A percentile compares a stretch with the other conserved stretches of the same genome.
These are phyloP conservation scores for Thelephora ganbajun DNA, from an alignment of 768 basidiomycete species.

Conservation along the genomic window DNA sequence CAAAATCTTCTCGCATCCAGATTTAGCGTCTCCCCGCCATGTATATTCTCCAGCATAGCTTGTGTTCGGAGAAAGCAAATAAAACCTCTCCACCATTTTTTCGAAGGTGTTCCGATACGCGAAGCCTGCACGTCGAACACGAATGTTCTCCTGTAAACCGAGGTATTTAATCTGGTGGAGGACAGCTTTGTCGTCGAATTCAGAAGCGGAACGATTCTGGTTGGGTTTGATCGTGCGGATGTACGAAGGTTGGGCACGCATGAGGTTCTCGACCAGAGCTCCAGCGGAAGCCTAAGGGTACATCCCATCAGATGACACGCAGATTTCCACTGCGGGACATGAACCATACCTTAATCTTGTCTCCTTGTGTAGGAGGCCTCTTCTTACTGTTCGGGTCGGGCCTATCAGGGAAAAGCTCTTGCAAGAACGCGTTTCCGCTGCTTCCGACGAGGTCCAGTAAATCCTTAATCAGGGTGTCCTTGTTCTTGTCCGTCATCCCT, in stretches of 20 bases:
- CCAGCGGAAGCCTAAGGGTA: conserved; percentile 66
- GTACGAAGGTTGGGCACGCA: conserved; percentile 95
- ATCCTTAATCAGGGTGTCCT: conserved; percentile 92
- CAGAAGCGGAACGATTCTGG: conserved; percentile 82
- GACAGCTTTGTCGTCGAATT: conserved; percentile 91
- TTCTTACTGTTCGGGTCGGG: conserved; percentile 97
- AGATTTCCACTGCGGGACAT: background rate
- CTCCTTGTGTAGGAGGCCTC: conserved; percentile 92
- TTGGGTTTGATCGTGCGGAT: conserved; percentile 99
- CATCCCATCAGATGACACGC: background rate
- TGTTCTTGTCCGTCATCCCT: conserved; percentile 99
- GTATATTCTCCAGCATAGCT: conserved; percentile 99
- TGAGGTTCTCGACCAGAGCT: conserved; percentile 92
- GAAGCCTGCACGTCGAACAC: conserved; percentile 93
- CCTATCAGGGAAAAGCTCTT: conserved; percentile 81
- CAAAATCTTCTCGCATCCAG: conserved; percentile 86
- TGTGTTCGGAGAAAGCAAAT: conserved; percentile 85
- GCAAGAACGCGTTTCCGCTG: conserved; percentile 77
- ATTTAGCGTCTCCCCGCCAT: conserved; percentile 83
- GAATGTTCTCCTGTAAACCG: conserved; percentile 95
- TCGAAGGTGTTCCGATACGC: conserved; percentile 97
- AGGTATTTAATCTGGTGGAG: conserved; percentile 99
- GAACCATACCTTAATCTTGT: conserved; percentile 80
- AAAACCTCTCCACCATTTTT: conserved; percentile 98
- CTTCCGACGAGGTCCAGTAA: conserved; percentile 76